Conservation (phyloP, 176 grass and related monocot genomes). For the Zoysia pacifica region DNA sequence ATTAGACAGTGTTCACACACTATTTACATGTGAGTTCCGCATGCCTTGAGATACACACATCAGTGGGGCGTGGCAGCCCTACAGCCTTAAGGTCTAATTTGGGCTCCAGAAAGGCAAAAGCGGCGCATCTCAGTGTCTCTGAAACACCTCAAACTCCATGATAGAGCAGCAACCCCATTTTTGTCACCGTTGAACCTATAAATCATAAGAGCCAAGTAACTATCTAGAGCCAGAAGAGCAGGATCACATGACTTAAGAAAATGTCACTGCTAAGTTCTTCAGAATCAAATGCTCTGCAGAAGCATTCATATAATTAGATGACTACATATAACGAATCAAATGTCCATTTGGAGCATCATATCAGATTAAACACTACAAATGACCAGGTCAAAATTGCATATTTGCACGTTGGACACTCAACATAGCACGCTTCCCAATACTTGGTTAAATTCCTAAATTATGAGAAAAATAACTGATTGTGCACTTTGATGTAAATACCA, state of each 20-base stretch:
- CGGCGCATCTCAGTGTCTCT: background rate
- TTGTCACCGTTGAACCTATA: conserved; percentile 28
- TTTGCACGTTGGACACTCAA: background rate
- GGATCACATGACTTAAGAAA: background rate
- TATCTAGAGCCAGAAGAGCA: background rate
- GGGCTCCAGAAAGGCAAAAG: no score
- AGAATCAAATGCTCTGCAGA: background rate
- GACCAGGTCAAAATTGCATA: background rate
- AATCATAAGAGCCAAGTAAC: background rate
- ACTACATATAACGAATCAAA: background rate
- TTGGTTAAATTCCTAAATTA: background rate
- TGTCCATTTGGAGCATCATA: background rate
- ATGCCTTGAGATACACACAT: background rate
- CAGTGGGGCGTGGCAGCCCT: background rate
- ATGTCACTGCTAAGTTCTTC: background rate
- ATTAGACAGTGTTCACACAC: background rate
- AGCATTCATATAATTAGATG: background rate
- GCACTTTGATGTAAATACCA: no score
- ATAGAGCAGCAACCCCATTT: background rate
- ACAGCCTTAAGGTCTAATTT: background rate
- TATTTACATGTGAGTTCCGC: background rate
- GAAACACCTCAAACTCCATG: background rate
- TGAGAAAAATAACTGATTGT: background rate
- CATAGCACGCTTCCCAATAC: background rate
- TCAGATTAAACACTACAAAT: background rate